Evolutionary conservation across 1,139 yeast genomes (phyloP).

Genomic region (Protomyces inundatus): DNA sequence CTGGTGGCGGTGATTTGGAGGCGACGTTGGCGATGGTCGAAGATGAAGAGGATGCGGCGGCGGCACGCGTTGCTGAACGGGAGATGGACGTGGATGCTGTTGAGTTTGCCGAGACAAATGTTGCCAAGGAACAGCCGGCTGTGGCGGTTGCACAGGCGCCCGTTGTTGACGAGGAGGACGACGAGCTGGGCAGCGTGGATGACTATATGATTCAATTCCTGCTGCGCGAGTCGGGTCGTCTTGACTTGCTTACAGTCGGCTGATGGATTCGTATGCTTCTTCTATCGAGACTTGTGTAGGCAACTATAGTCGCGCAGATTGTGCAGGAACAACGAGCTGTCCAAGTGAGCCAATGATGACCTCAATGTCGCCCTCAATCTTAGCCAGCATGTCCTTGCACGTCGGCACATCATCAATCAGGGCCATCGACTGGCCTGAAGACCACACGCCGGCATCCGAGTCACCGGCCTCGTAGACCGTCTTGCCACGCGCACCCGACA

Average conservation of each 20-base stretch:
- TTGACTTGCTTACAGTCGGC: background rate
- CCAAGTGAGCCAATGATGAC: constrained; percentile 18
- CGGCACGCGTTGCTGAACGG: constrained; percentile 82
- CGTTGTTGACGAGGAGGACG: constrained; percentile 39
- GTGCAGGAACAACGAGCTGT: constrained; percentile 4
- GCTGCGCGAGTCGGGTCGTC: constrained; percentile 41
- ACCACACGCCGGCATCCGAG: constrained; percentile 39
- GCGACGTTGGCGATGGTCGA: constrained; percentile 84
- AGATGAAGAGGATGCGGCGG: constrained; percentile 90
- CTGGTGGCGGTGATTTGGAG: constrained; percentile 46
- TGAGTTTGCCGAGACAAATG: constrained; percentile 50
- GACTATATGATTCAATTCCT: constrained; percentile 93
- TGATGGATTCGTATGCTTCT: background rate
- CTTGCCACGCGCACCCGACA: constrained; percentile 38
- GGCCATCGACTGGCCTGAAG: constrained; percentile 38
- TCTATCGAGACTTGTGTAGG: background rate
- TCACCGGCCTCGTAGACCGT: constrained; percentile 38
- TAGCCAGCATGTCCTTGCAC: constrained; percentile 25
- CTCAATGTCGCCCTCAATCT: constrained; percentile 28
- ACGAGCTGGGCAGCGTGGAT: constrained; percentile 82
- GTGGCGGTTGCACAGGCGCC: constrained; percentile 34
- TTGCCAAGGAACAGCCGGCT: constrained; percentile 29
- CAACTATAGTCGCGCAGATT: background rate
- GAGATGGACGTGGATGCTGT: constrained; percentile 81
- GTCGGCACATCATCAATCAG: constrained; percentile 31